phyloP scores from a whole-genome alignment of 1,284 basidiomycete species.

The Coniferiporia weirii region DNA sequence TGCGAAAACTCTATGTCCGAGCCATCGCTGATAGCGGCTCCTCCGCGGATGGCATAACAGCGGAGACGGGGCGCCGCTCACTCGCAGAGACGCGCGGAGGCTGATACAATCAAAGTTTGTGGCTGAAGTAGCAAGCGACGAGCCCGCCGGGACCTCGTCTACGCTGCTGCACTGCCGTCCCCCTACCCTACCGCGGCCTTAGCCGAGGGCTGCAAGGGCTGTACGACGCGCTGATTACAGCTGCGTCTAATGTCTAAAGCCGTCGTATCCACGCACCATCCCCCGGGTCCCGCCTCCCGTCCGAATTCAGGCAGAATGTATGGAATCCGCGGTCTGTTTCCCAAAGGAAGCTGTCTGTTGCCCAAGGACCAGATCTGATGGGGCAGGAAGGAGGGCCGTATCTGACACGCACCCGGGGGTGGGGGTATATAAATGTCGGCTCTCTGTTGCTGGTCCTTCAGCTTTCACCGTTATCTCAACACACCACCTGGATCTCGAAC shows the following conservation, averaged over 20 bases:
- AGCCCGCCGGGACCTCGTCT: not conserved
- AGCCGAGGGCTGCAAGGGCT: not conserved
- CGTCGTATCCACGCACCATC: not conserved
- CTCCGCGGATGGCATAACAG: not conserved
- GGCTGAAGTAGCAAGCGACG: no score
- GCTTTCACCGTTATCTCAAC: not conserved
- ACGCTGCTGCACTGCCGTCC: not conserved
- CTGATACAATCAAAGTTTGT: not conserved
- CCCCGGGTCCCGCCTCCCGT: no score
- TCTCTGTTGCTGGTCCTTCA: not conserved
- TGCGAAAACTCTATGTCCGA: no score
- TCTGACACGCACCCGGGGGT: not conserved
- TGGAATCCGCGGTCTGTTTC: not conserved
- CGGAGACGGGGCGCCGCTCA: not conserved
- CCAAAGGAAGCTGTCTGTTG: not conserved
- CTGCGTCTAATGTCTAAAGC: not conserved
- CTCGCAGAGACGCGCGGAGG: not conserved
- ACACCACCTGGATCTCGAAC: not conserved
- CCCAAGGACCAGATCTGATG: no score
- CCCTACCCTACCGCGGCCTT: not conserved
- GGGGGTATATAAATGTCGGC: not conserved
- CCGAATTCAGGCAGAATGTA: no score
- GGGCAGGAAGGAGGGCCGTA: no score
- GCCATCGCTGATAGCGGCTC: not conserved
- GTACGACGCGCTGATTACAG: not conserved